phyloP scores from a whole-genome alignment of 2,329 filamentous ascomycete genomes.

The Curvularia verruculosa region DNA sequence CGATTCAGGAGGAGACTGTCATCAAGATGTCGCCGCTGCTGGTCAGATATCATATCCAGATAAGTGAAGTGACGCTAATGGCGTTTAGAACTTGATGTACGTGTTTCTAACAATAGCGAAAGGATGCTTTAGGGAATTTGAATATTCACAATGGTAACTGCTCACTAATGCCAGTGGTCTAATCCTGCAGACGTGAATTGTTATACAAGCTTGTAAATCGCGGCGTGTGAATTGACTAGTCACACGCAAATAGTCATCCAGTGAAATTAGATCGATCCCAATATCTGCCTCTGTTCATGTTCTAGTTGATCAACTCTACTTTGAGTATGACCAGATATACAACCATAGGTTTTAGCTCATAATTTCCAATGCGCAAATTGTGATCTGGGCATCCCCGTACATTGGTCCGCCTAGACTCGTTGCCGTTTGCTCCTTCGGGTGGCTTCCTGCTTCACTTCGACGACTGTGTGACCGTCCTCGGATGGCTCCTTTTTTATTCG shows the following conservation, averaged over 20 bases:
- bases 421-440: slow-evolving; percentile 13
- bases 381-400: not conserved
- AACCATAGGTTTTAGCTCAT: not conserved
- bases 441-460: slow-evolving; percentile 3
- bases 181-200: not conserved
- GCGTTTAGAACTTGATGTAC: not conserved
- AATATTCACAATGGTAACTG: too few species aligned
- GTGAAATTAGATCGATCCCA: not conserved
- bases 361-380: too few species aligned
- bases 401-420: not conserved
- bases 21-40: not conserved
- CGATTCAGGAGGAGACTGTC: not conserved
- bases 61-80: not conserved
- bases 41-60: not conserved
- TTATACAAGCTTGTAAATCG: not conserved
- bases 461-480: not conserved
- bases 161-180: not conserved
- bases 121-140: not conserved
- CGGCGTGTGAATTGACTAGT: not conserved
- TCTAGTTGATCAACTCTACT: not conserved
- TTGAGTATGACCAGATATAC: not conserved
- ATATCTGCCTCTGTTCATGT: not conserved
- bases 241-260: not conserved
- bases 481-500: slow-evolving; percentile 9
- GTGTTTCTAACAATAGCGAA: not conserved